phyloP scores from a whole-genome alignment of 108 stramenopile species.

The Pseudonitzschia pungens region DNA sequence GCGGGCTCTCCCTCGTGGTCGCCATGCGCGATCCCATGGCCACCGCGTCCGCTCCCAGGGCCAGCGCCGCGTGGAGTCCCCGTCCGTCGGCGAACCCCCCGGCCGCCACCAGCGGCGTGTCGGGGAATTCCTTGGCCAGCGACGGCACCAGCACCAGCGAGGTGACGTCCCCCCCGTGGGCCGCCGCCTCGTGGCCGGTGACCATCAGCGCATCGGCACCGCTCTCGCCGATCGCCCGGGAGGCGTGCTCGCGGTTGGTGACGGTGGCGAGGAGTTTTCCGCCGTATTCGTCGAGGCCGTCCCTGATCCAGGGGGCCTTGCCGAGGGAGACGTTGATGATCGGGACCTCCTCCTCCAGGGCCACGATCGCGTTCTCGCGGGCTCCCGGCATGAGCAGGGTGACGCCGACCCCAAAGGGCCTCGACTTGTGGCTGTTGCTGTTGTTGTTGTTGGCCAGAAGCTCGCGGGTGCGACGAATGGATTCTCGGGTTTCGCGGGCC shows the following conservation, averaged over 20 bases:
- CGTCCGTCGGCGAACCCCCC: conserved; percentile 91
- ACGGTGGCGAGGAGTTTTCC: conserved; percentile 83
- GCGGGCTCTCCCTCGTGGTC: conserved; percentile 66
- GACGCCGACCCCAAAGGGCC: conserved; percentile 82
- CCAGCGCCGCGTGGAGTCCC: conserved; percentile 78
- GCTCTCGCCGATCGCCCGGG: conserved; percentile 54
- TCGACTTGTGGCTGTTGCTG: too few relatives aligned
- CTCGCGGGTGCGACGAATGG: conserved; percentile 63
- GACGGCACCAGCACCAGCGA: conserved; percentile 74
- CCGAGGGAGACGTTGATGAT: conserved; percentile 86
- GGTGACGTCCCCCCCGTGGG: conserved; percentile 88
- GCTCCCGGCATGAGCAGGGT: conserved; percentile 90
- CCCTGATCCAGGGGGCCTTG: conserved; percentile 83
- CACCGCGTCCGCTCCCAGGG: conserved; percentile 86
- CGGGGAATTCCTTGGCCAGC: conserved; percentile 69
- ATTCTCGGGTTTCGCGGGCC: conserved; percentile 60
- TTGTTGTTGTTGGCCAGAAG: conserved; percentile 65
- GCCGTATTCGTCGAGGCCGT: conserved; percentile 69
- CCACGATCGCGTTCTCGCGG: conserved; percentile 78
- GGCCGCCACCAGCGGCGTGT: conserved; percentile 82
- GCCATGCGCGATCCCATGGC: conserved; percentile 91
- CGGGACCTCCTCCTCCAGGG: conserved; percentile 84
- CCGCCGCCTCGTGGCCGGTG: conserved; percentile 92
- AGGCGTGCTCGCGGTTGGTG: conserved; percentile 77
- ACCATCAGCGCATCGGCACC: conserved; percentile 87